Conservation (phyloP, 2,329 filamentous ascomycete genomes). For the Alternaria panax region DNA sequence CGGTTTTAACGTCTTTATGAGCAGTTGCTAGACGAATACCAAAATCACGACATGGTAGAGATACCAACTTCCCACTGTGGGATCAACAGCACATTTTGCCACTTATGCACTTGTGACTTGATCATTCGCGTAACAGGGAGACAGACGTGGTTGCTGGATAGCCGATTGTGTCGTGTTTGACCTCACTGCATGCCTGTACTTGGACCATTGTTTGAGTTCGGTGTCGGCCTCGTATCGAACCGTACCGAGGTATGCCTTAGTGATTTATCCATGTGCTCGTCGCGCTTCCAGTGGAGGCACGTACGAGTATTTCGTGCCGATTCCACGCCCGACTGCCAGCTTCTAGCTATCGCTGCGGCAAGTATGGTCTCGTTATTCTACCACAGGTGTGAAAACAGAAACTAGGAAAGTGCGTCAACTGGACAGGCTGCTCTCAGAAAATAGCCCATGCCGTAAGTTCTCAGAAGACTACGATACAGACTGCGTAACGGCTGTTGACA, state of each 20-base stretch:
- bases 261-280: background rate
- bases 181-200: background rate
- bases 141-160: background rate
- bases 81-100: conserved; percentile 16
- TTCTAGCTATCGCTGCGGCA: no score
- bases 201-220: background rate
- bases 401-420: no score
- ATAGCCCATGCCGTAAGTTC: no score
- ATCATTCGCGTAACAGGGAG: background rate
- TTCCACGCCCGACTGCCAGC: background rate
- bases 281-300: background rate
- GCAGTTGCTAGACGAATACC: conserved; percentile 36
- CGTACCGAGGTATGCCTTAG: background rate
- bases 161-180: background rate
- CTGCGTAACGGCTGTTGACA: no score
- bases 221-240: background rate
- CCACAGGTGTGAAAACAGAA: no score
- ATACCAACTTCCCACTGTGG: conserved; percentile 30
- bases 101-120: conserved; percentile 10
- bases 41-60: conserved; percentile 36
- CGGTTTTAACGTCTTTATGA: conserved; percentile 47
- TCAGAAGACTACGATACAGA: no score
- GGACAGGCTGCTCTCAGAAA: no score
- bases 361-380: no score
- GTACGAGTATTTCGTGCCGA: background rate